A percentile compares a stretch with the other conserved stretches of the same genome.
Conservation (phyloP, 208 protist species). For the Borovskyia barvae region DNA sequence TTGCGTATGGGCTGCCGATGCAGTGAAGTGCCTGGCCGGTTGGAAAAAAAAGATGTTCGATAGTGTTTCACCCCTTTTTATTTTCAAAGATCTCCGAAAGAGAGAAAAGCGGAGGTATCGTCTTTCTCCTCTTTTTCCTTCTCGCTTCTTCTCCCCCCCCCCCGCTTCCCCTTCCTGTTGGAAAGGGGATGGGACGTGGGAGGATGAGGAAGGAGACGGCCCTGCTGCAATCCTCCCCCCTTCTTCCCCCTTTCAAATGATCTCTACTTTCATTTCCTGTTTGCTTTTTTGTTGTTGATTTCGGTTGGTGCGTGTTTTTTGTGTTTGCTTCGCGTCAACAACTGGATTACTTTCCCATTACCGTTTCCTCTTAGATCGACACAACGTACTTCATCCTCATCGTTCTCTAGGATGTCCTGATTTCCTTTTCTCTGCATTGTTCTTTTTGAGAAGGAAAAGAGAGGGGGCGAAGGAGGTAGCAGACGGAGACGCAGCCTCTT, state of each 20-base stretch:
- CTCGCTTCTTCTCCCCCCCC: neutral
- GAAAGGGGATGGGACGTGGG: too few species aligned
- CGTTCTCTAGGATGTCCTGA: neutral
- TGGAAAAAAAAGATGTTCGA: too few species aligned
- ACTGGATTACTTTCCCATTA: too few species aligned
- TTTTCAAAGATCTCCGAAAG: neutral
- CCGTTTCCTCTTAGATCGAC: too few species aligned
- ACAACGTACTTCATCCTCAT: slow-evolving; percentile 3
- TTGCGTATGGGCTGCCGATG: too few species aligned
- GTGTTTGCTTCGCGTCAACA: too few species aligned
- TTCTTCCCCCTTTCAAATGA: neutral
- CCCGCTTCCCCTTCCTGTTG: neutral
- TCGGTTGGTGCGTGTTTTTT: neutral
- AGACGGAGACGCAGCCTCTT: too few species aligned
- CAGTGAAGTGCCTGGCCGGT: too few species aligned
- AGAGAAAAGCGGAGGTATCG: neutral
- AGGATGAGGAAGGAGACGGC: too few species aligned
- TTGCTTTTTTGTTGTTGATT: slow-evolving; percentile 3
- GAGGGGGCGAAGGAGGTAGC: too few species aligned
- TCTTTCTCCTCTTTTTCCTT: slow-evolving; percentile 1
- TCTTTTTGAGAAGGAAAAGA: too few species aligned
- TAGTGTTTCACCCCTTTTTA: neutral
- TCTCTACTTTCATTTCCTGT: slow-evolving; percentile 5
- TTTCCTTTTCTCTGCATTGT: slow-evolving; percentile 4
- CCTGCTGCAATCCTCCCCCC: neutral